Base-by-base conservation (phyloP, 2,329 filamentous ascomycete species). In the Pseudocercospora fuligena region DNA sequence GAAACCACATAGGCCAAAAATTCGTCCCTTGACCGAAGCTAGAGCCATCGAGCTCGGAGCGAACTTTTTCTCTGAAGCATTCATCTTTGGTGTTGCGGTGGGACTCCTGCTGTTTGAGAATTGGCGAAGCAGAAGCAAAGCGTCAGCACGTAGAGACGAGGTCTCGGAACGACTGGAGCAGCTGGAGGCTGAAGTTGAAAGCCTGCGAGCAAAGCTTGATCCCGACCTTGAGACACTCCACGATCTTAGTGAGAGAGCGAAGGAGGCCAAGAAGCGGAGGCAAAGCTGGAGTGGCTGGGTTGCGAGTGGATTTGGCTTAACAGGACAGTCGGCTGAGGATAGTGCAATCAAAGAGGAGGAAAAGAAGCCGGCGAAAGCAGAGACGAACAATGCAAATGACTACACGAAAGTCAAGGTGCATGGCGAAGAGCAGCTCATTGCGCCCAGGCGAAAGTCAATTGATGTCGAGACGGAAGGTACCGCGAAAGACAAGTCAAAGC, bases 11-110 rank as follows among this genome's bases (percentile, higher is more conserved):
- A 81, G 74, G 76, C 76, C 76, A 47, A 81, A 81, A 64, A 90
- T 91, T 64, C 81, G 88, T 53, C 89, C 89, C 7, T 80, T 91
- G 11, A 87, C 87, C 2, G 89, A 91, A 75, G 83, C 86, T 12
- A 89, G 90, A 72, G 89, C 89, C 0, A 90, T 91, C 63, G 89
- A 91, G 74, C 85, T 86, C 43, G 89, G 89, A 3, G 89, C 89
- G 3, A 90, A 89, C 69, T 91, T 91, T 73, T 89, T 89, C 58
- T 87, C 87, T 33, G 89, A 91, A 73, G 79, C 86, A 0, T 91
- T 91, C 74, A 82, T 91, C 46, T 90, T 91, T 71, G 72, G 83
- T 3, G 89, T 91, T 12, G 89, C 87, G 1, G 88, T 87, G 5
- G 81, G 85, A 0, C 77, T 90, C 66, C 87, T 91, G 53, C 76